A percentile compares a stretch with the other conserved stretches of the same genome.
These are phyloP conservation scores for Glycine latifolia DNA, from an alignment of 306 rosid species.

Conservation along the genomic window DNA sequence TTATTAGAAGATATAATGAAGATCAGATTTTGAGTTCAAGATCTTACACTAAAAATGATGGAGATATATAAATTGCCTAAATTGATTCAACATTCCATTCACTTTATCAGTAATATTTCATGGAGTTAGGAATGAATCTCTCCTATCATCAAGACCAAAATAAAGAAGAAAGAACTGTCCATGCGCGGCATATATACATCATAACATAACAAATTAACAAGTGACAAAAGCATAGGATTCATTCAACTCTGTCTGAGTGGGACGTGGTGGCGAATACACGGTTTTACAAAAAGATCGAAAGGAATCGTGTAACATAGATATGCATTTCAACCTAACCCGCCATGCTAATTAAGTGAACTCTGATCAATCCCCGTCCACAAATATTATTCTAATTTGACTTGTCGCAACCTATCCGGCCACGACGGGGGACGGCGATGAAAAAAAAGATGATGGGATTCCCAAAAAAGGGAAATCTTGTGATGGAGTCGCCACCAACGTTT, in stretches of 20 bases:
- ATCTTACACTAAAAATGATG: too few relatives aligned
- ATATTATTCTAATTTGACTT: slow-evolving; percentile 26
- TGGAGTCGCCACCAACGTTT: too few relatives aligned
- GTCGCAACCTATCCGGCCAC: too few relatives aligned
- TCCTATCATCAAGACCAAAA: not conserved
- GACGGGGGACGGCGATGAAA: too few relatives aligned
- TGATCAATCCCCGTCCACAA: not conserved
- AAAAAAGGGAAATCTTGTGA: too few relatives aligned
- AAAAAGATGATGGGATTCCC: too few relatives aligned
- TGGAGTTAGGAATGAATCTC: not conserved
- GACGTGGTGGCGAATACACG: slow-evolving; percentile 49
- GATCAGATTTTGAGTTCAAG: too few relatives aligned
- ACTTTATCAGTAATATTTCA: not conserved
- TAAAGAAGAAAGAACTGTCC: not conserved
- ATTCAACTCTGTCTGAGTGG: slow-evolving; percentile 26
- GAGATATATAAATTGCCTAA: too few relatives aligned
- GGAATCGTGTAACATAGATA: slow-evolving; percentile 29
- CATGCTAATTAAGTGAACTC: slow-evolving; percentile 19
- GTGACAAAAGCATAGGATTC: slow-evolving; percentile 43
- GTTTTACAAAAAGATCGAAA: slow-evolving; percentile 13
- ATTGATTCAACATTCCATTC: slow-evolving; percentile 9
- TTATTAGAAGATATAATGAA: too few relatives aligned
- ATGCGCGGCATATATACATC: not conserved
- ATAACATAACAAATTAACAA: not conserved
- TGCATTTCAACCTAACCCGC: slow-evolving; percentile 29